Percentiles rank a stretch among this genome's conserved stretches.
These are phyloP conservation scores for Tephrocybe sp. DNA, from an alignment of 768 basidiomycete species.

Conservation along the genomic window DNA sequence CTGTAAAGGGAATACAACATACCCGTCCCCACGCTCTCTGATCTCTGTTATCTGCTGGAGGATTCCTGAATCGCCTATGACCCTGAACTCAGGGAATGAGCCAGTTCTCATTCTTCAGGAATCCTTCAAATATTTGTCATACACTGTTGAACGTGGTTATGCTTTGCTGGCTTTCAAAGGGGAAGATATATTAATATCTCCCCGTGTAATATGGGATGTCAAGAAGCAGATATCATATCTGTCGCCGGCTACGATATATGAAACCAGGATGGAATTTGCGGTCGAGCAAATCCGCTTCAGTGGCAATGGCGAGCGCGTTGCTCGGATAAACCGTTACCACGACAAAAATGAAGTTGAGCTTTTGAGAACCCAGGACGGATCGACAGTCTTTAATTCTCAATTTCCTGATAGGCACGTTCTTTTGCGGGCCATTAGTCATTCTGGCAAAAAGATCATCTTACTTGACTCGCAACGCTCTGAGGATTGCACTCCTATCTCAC, in stretches of 20 bases:
- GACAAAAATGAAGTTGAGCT: neutral
- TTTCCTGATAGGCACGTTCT: neutral
- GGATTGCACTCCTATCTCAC: no score
- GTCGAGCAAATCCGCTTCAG: neutral
- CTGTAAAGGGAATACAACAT: neutral
- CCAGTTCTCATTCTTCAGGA: neutral
- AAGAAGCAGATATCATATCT: neutral
- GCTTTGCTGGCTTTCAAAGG: neutral
- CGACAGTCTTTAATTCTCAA: neutral
- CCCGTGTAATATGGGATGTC: conserved; percentile 5
- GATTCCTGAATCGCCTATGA: neutral
- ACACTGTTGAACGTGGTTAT: neutral
- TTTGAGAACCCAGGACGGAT: neutral
- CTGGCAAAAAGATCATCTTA: conserved; percentile 6
- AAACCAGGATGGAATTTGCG: neutral
- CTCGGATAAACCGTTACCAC: neutral
- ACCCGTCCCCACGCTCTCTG: neutral
- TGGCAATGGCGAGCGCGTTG: conserved; percentile 2
- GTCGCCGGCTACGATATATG: neutral
- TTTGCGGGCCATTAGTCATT: conserved; percentile 2
- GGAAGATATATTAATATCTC: conserved; percentile 2
- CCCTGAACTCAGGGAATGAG: neutral
- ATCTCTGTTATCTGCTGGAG: neutral
- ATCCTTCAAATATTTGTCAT: neutral
- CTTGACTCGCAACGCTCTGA: neutral